phyloP scores from a whole-genome alignment of 352 stramenopile species.

The Globisporangium nagaii region DNA sequence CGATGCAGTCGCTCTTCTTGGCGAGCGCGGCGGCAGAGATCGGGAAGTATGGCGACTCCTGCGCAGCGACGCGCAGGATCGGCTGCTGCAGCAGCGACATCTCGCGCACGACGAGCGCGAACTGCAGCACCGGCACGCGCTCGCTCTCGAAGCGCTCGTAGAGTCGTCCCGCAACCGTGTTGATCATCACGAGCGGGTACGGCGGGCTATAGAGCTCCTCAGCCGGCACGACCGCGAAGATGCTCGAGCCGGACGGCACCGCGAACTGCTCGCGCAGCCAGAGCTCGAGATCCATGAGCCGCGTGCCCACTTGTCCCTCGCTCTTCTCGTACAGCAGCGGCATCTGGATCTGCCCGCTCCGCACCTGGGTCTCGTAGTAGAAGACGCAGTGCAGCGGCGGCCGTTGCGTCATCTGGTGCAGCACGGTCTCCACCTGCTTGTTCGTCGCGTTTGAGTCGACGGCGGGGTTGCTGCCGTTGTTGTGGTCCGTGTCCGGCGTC shows the following conservation, averaged over 20 bases:
- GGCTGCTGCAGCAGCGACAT: constrained; percentile 51
- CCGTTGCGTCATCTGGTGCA: constrained; percentile 25
- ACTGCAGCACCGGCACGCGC: constrained; percentile 48
- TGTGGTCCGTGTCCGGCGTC: neutral
- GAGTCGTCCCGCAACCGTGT: constrained; percentile 44
- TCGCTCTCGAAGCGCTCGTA: constrained; percentile 35
- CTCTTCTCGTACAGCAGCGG: constrained; percentile 60
- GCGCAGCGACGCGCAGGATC: constrained; percentile 33
- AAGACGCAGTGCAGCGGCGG: constrained; percentile 67
- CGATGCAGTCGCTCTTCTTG: constrained; percentile 27
- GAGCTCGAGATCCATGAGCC: constrained; percentile 70
- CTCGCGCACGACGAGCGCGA: constrained; percentile 58
- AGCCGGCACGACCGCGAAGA: constrained; percentile 70
- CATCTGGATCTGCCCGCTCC: constrained; percentile 47
- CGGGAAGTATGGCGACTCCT: constrained; percentile 65
- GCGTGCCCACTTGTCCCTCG: constrained; percentile 28
- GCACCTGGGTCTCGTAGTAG: constrained; percentile 51
- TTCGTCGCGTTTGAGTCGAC: too few relatives aligned
- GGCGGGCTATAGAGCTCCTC: constrained; percentile 76
- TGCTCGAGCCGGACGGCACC: constrained; percentile 45
- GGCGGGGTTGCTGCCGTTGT: neutral
- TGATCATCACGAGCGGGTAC: constrained; percentile 80
- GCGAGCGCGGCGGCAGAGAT: constrained; percentile 41
- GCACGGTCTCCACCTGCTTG: constrained; percentile 1
- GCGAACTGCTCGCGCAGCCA: constrained; percentile 59